Conservation (phyloP, 768 basidiomycete genomes). For the Tulasnella sp. region DNA sequence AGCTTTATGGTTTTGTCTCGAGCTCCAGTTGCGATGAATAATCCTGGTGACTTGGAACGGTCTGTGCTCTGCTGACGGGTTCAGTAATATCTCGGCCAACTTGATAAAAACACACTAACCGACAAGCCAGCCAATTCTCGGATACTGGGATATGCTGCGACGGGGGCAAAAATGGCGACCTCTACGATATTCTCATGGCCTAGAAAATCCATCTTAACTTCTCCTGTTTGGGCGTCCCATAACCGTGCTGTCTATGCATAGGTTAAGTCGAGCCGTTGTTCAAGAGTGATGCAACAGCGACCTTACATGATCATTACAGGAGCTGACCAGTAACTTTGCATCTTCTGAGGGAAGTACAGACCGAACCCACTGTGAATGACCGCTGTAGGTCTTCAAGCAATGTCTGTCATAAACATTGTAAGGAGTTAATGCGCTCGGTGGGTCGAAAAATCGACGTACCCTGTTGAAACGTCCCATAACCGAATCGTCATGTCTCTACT, state of each 20-base stretch:
- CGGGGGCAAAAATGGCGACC: slow-evolving; percentile 68
- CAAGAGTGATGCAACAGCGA: neutral
- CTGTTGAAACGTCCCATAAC: slow-evolving; percentile 77
- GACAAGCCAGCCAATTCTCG: slow-evolving; percentile 65
- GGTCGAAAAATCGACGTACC: slow-evolving; percentile 39
- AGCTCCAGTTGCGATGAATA: slow-evolving; percentile 68
- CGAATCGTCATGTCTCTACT: slow-evolving; percentile 81
- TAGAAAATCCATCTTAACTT: slow-evolving; percentile 70
- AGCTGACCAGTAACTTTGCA: slow-evolving; percentile 63
- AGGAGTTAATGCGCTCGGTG: neutral
- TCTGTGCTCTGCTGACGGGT: slow-evolving; percentile 5
- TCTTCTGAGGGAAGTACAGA: slow-evolving; percentile 42
- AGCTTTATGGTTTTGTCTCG: slow-evolving; percentile 87
- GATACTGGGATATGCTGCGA: slow-evolving; percentile 62
- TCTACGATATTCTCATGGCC: slow-evolving; percentile 86
- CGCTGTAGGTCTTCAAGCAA: slow-evolving; percentile 60
- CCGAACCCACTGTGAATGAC: slow-evolving; percentile 83
- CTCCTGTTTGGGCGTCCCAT: slow-evolving; percentile 62
- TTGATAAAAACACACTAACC: slow-evolving; percentile 31
- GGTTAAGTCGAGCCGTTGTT: neutral
- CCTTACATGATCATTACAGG: slow-evolving; percentile 79
- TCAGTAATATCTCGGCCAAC: neutral
- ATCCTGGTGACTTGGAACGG: slow-evolving; percentile 9
- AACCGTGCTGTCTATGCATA: slow-evolving; percentile 57
- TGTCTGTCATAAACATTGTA: slow-evolving; percentile 35